Conservation (phyloP, 805 yeast species). For the Candida hispaniensis region DNA sequence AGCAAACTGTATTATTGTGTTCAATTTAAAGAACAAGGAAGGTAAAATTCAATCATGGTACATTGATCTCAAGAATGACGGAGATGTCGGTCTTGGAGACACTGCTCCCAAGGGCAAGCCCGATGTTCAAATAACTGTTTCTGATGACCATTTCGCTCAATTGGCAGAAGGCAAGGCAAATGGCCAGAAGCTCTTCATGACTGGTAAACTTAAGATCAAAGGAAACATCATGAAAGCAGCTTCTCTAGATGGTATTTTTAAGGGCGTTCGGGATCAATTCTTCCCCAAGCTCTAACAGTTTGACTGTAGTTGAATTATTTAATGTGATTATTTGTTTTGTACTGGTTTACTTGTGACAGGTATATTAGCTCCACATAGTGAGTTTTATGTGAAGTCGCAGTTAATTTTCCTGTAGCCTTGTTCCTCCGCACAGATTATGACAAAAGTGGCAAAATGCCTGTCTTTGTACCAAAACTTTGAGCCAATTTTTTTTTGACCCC, state of each 20-base stretch:
- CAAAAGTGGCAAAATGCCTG: no score
- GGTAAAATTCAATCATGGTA: constrained; percentile 52
- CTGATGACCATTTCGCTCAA: constrained; percentile 58
- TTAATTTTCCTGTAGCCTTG: no score
- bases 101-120: constrained; percentile 33
- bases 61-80: constrained; percentile 54
- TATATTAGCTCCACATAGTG: no score
- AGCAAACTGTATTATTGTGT: constrained; percentile 52
- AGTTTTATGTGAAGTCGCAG: no score
- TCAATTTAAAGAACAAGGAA: constrained; percentile 53
- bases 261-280: constrained; percentile 41
- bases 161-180: constrained; percentile 68
- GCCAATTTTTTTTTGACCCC: no score
- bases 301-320: no score
- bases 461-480: no score
- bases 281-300: no score
- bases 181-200: constrained; percentile 74
- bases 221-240: constrained; percentile 89
- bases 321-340: no score
- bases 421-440: no score
- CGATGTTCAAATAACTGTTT: constrained; percentile 56
- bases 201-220: constrained; percentile 73
- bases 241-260: constrained; percentile 56
- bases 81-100: constrained; percentile 37
- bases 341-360: no score